phyloP scores from a whole-genome alignment of 73 alveolate species.

The Paramecium octaurelia region DNA sequence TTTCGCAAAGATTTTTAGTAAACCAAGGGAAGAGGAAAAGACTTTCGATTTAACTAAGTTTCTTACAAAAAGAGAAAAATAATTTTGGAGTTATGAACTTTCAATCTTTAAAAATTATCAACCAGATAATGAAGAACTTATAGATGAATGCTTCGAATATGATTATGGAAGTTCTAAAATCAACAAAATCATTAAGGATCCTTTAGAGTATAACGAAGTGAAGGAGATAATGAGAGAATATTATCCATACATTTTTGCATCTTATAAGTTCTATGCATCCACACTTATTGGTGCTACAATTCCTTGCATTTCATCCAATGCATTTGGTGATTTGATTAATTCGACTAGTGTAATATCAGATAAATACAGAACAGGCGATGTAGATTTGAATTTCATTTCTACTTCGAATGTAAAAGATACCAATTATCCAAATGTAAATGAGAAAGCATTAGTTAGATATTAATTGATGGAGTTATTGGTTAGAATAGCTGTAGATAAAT shows the following conservation, averaged over 20 bases:
- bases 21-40: constrained; percentile 56
- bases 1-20: neutral
- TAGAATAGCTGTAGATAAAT: constrained; percentile 67
- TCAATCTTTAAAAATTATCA: constrained; percentile 75
- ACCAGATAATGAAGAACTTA: constrained; percentile 69
- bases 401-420: constrained; percentile 29
- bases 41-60: constrained; percentile 36
- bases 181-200: constrained; percentile 41
- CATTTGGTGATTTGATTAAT: constrained; percentile 39
- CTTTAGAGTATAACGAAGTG: neutral
- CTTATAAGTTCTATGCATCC: constrained; percentile 34
- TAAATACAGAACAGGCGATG: constrained; percentile 53
- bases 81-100: constrained; percentile 51
- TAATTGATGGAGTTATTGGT: constrained; percentile 66
- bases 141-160: constrained; percentile 80
- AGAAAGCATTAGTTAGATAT: constrained; percentile 65
- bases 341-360: constrained; percentile 2
- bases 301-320: constrained; percentile 53
- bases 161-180: constrained; percentile 77
- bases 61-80: neutral
- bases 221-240: constrained; percentile 57
- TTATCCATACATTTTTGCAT: constrained; percentile 36
- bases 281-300: neutral
- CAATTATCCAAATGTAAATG: constrained; percentile 43
- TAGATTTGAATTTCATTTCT: constrained; percentile 61